phyloP scores from a whole-genome alignment of 2,329 filamentous ascomycete genomes.

The Phoma sp. region DNA sequence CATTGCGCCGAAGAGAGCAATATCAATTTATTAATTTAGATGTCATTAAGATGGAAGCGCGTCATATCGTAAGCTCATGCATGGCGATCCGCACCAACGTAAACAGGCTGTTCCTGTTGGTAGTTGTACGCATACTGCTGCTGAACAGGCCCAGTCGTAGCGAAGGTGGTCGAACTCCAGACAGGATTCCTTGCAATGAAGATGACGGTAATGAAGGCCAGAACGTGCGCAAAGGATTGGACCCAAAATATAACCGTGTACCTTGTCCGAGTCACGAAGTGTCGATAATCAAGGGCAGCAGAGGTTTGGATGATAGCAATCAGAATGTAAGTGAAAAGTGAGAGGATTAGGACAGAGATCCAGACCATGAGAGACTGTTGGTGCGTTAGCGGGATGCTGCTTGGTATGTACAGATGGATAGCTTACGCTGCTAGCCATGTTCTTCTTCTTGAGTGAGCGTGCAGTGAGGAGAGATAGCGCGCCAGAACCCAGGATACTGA shows the following conservation, averaged over 20 bases:
- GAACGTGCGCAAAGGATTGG: neutral
- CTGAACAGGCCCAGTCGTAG: neutral
- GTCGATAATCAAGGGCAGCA: neutral
- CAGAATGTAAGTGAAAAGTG: neutral
- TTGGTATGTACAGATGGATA: too few relatives aligned
- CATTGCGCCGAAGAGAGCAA: neutral
- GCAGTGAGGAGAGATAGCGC: conserved; percentile 1
- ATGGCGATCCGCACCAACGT: neutral
- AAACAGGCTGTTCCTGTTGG: conserved; percentile 1
- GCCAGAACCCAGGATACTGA: conserved; percentile 8
- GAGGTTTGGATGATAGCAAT: neutral
- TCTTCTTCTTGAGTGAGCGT: conserved; percentile 5
- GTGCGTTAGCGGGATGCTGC: neutral
- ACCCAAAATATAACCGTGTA: conserved; percentile 1
- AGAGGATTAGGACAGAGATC: neutral
- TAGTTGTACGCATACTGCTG: conserved; percentile 3
- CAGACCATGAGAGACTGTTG: conserved; percentile 7
- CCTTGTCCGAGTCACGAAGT: neutral
- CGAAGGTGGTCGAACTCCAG: neutral
- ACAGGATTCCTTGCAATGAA: conserved; percentile 8
- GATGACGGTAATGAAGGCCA: conserved; percentile 1
- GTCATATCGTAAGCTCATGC: neutral
- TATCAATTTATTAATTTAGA: neutral
- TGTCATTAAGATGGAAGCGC: neutral
- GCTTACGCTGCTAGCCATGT: conserved; percentile 5